Conservation (phyloP, 345 rosid species). For the Noccaea bulbosa region DNA sequence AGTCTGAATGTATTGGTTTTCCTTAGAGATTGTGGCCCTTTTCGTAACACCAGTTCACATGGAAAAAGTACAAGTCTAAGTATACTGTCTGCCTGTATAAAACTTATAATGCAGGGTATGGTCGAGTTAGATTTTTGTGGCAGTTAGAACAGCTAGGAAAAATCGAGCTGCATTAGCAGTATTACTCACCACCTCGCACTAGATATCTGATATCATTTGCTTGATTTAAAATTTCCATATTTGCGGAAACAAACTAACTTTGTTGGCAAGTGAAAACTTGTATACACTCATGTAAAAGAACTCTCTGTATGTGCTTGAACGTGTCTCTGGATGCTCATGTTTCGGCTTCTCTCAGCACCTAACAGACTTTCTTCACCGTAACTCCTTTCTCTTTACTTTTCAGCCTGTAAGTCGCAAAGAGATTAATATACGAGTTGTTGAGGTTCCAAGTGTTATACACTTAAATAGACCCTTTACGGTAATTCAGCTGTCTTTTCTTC, state of each 20-base stretch:
- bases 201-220: slow-evolving; percentile 14
- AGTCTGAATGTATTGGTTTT: slow-evolving; percentile 18
- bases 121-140: slow-evolving; percentile 23
- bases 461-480: slow-evolving; percentile 78
- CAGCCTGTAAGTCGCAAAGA: slow-evolving; percentile 76
- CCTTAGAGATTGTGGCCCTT: neutral
- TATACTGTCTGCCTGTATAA: slow-evolving; percentile 1
- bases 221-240: neutral
- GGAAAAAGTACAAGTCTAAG: slow-evolving; percentile 1
- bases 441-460: slow-evolving; percentile 63
- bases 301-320: slow-evolving; percentile 14
- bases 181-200: slow-evolving; percentile 28
- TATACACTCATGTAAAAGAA: neutral
- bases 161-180: neutral
- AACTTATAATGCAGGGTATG: slow-evolving; percentile 10
- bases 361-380: slow-evolving; percentile 3
- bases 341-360: slow-evolving; percentile 1
- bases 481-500: slow-evolving; percentile 23
- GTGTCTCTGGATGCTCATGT: slow-evolving; percentile 27
- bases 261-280: slow-evolving; percentile 6
- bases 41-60: slow-evolving; percentile 1
- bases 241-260: slow-evolving; percentile 11
- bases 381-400: neutral
- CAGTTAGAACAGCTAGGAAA: slow-evolving; percentile 33
- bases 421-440: slow-evolving; percentile 66